These are phyloP conservation scores for Prosopis cineraria DNA, from an alignment of 306 rosid species.

Conservation along the genomic window DNA sequence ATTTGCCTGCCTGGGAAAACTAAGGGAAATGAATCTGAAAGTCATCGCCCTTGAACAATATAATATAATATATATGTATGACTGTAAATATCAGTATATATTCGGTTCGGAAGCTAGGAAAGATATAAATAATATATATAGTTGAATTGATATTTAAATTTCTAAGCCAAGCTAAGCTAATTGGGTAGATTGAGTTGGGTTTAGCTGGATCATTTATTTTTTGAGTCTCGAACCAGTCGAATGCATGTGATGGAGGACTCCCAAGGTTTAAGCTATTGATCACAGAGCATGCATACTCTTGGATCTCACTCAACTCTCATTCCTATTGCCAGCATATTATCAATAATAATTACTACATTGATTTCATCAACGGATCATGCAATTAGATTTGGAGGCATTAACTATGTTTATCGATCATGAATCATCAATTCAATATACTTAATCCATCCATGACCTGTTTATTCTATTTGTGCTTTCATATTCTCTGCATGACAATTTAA, in stretches of 20 bases:
- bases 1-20: neutral
- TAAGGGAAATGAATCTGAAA: neutral
- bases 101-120: no score
- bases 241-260: conserved; percentile 31
- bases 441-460: no score
- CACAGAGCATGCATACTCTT: conserved; percentile 34
- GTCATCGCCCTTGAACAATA: neutral
- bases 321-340: conserved; percentile 12
- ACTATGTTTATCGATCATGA: neutral
- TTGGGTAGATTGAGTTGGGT: neutral
- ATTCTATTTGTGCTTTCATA: no score
- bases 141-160: neutral
- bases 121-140: no score
- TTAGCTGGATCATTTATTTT: conserved; percentile 30
- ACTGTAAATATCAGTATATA: neutral
- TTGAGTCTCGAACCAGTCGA: conserved; percentile 23
- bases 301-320: conserved; percentile 36
- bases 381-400: neutral
- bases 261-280: conserved; percentile 27
- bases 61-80: neutral
- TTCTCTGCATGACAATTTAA: no score
- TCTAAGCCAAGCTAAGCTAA: neutral
- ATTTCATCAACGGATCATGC: neutral
- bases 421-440: no score
- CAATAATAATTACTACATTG: neutral